Evolutionary conservation across 139 green algal genomes (phyloP), one percentile per base, ranked within the genome.

Genomic region (Dunaliella primolecta): DNA sequence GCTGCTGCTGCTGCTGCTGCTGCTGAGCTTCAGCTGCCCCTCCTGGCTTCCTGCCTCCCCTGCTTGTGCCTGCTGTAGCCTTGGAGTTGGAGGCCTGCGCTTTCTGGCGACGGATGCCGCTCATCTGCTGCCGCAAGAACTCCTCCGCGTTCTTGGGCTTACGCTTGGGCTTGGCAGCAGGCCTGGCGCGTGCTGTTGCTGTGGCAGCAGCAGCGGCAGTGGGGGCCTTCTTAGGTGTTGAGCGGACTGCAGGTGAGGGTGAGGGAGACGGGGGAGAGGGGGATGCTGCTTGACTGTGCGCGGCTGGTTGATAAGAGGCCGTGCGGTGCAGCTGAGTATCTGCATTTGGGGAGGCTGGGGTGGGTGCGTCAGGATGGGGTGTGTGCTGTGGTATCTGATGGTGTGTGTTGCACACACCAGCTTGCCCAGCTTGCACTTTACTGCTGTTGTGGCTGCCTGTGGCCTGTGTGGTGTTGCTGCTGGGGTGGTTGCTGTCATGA

Each of bases 81-180:
- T 27, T 36, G 30, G n/a, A 29, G 11, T 30, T 36, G 29, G 29
- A 21, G 46, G n/a, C 75, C 36, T 29, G 29, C 36, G 75, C 75
- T 30, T 80, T 80, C 2, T 33, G 75, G 2, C n/a, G n/a, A 36
- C 75, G 75, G n/a, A 80, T 23, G n/a, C 33, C 33, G 30, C 75
- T 80, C 75, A 80, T 80, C 75, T 80, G 75, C 1, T 30, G 21
- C 75, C 75, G 27, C 75, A 80, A 36, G 75, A 37, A 80, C 75
- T 80, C 75, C 7, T 32, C 30, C 11, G 32, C 75, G 75, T 80
- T 80, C 75, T 80, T 80, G 27, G 75, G 75, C n/a, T 32, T 32
- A 2, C 75, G 75, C 75, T 80, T 80, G 32, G 75, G 46, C 46
- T 64, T 64, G 46, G 75, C 75, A 21, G 30, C 71, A 7, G 3